A percentile compares a stretch with the other conserved stretches of the same genome.
These are phyloP conservation scores for Botrytis elliptica DNA, from an alignment of 2,329 filamentous ascomycete species.

Conservation along the genomic window DNA sequence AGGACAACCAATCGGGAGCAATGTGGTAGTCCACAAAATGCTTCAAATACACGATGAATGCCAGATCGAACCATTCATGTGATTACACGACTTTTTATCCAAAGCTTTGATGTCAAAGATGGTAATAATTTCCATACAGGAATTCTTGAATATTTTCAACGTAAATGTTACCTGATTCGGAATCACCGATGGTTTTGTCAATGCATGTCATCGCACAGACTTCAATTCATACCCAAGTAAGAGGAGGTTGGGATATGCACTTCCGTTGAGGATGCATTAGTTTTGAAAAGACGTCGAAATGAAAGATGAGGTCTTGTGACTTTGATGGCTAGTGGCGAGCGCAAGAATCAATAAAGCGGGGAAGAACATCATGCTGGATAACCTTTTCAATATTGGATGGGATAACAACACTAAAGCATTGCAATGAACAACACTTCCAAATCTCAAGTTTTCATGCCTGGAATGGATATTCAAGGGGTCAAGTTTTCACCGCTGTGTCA, in stretches of 20 bases:
- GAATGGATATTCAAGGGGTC: background rate
- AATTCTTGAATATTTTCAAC: background rate
- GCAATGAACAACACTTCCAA: background rate
- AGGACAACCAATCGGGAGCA: background rate
- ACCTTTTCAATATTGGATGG: background rate
- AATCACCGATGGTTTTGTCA: background rate
- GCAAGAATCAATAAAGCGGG: slow-evolving; percentile 4
- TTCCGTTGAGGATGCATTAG: background rate
- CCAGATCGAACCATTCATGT: slow-evolving; percentile 11
- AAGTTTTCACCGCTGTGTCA: background rate
- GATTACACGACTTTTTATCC: slow-evolving; percentile 15
- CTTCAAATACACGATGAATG: slow-evolving; percentile 1
- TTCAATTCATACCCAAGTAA: background rate
- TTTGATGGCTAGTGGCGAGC: background rate
- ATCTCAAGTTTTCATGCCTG: background rate
- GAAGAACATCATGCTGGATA: background rate
- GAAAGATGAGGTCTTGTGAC: slow-evolving; percentile 7
- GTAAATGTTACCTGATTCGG: background rate
- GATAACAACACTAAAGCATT: background rate
- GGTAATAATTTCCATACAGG: background rate
- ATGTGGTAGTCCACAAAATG: slow-evolving; percentile 10
- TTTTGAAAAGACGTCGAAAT: background rate
- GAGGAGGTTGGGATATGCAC: background rate
- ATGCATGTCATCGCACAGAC: background rate
- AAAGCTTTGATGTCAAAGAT: background rate